Evolutionary conservation across 1,139 yeast genomes (phyloP).

Genomic region (Yamadazyma oceani): DNA sequence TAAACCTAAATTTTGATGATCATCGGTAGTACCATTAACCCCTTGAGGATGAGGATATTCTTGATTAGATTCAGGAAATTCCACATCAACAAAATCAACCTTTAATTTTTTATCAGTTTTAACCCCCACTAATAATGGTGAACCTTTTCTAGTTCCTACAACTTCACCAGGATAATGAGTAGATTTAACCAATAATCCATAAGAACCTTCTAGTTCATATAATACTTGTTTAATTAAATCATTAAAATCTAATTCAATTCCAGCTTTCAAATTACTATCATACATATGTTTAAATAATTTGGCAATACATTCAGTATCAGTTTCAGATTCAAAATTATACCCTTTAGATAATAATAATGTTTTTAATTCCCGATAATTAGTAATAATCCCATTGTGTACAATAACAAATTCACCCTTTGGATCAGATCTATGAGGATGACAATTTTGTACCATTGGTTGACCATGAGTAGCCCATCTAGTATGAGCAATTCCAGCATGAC

Average conservation of each 20-base stretch:
- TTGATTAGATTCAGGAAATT: conserved; percentile 68
- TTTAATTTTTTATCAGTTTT: conserved; percentile 92
- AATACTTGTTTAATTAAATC: conserved; percentile 91
- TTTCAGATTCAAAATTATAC: conserved; percentile 81
- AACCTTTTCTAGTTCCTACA: conserved; percentile 97
- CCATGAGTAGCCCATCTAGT: conserved; percentile 99
- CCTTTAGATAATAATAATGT: conserved; percentile 81
- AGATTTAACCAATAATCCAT: conserved; percentile 91
- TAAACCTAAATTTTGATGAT: conserved; percentile 25
- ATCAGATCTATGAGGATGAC: conserved; percentile 97
- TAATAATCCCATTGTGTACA: conserved; percentile 97
- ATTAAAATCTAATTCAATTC: conserved; percentile 67
- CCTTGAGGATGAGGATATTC: conserved; percentile 12
- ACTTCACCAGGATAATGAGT: conserved; percentile 93
- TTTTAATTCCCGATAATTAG: conserved; percentile 89
- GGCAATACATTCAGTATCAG: conserved; percentile 98
- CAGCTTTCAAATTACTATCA: conserved; percentile 65
- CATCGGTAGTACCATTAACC: conserved; percentile 5
- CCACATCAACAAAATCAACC: conserved; percentile 98
- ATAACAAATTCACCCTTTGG: conserved; percentile 78
- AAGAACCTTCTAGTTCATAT: conserved; percentile 94
- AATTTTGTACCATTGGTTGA: conserved; percentile 78
- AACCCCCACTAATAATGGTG: conserved; percentile 95
- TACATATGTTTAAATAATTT: conserved; percentile 89
- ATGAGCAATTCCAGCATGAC: conserved; percentile 97